These are phyloP conservation scores for Neopestalotiopsis clavispora DNA, from an alignment of 2,329 filamentous ascomycete species.

Conservation along the genomic window DNA sequence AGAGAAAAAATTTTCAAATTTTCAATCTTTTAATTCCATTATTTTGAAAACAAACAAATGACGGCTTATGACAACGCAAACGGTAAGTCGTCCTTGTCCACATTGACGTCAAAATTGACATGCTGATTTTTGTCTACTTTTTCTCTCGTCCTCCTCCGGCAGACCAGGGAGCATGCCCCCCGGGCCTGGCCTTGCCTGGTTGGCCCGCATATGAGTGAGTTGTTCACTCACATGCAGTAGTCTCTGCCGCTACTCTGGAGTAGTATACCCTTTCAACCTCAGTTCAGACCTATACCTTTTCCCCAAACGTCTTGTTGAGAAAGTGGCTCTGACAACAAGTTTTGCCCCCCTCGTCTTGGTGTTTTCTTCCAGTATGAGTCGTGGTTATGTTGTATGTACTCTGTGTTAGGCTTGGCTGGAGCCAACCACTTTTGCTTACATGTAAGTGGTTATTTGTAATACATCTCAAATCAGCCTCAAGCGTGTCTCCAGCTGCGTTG, in stretches of 20 bases:
- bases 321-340: background rate
- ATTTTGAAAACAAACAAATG: background rate
- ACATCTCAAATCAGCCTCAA: no score
- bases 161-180: background rate
- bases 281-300: background rate
- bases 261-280: background rate
- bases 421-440: no score
- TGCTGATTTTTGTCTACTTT: background rate
- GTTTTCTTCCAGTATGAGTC: no score
- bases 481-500: no score
- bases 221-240: conserved; percentile 1
- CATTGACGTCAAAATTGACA: conserved; percentile 9
- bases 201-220: conserved; percentile 11
- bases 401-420: no score
- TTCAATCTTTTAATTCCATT: conserved; percentile 2
- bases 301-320: background rate
- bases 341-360: background rate
- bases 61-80: conserved; percentile 1
- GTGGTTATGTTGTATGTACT: no score
- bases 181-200: background rate
- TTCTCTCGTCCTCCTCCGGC: background rate
- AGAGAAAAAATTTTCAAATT: background rate
- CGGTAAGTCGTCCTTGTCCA: conserved; percentile 11
- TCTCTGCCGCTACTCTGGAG: conserved; percentile 1
- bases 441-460: no score